Conservation (phyloP, 345 rosid genomes). For the Salix brachista region DNA sequence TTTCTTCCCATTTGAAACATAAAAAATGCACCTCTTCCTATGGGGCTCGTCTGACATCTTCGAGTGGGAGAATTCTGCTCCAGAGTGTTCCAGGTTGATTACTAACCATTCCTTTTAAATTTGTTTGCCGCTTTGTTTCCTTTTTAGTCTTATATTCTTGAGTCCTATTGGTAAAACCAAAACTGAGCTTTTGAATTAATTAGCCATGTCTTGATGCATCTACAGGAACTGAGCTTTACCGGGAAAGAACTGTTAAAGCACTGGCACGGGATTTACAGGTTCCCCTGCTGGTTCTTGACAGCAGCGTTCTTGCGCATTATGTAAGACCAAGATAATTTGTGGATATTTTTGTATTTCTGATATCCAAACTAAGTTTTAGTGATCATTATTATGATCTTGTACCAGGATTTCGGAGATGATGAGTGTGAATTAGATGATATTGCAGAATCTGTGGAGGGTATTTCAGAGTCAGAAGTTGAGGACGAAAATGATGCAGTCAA, state of each 20-base stretch:
- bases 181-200: not conserved
- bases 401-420: constrained; percentile 79
- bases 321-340: constrained; percentile 50
- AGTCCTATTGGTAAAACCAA: not conserved
- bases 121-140: not conserved
- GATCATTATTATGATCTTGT: constrained; percentile 19
- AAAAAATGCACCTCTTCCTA: constrained; percentile 46
- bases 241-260: constrained; percentile 87
- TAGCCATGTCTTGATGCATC: constrained; percentile 15
- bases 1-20: constrained; percentile 47
- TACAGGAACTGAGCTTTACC: constrained; percentile 86
- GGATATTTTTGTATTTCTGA: not conserved
- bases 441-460: constrained; percentile 56
- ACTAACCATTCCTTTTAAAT: not conserved
- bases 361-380: not conserved
- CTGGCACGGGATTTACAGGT: constrained; percentile 83
- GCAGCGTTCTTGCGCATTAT: constrained; percentile 86
- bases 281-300: constrained; percentile 82
- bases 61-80: constrained; percentile 86
- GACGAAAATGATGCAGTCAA: constrained; percentile 67
- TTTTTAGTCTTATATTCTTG: not conserved
- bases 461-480: constrained; percentile 84
- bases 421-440: constrained; percentile 71
- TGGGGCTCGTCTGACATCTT: constrained; percentile 79
- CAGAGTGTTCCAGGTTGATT: constrained; percentile 83